phyloP scores from a whole-genome alignment of 202 grass and related monocot genomes.

The Digitaria exilis region DNA sequence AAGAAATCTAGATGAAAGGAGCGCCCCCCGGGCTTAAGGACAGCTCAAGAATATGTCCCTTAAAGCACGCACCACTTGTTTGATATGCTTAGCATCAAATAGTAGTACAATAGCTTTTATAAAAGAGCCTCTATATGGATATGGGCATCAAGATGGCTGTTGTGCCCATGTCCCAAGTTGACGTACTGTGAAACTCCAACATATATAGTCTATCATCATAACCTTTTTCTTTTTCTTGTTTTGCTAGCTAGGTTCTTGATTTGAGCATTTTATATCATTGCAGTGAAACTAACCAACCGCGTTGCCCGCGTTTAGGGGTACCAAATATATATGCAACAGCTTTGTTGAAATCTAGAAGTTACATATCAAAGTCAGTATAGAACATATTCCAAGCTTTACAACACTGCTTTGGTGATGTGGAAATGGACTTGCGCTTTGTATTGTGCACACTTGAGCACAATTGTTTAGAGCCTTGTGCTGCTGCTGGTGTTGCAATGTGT shows the following conservation, averaged over 20 bases:
- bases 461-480: constrained; percentile 31
- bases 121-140: constrained; percentile 37
- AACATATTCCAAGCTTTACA: constrained; percentile 57
- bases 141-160: constrained; percentile 47
- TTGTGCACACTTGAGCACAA: constrained; percentile 15
- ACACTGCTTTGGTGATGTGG: constrained; percentile 46
- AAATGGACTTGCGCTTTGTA: constrained; percentile 38
- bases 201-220: constrained; percentile 50
- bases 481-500: constrained; percentile 25
- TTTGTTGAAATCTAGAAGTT: constrained; percentile 43
- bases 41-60: constrained; percentile 57
- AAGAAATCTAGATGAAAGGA: constrained; percentile 55
- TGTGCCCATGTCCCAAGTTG: constrained; percentile 20
- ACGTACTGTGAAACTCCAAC: constrained; percentile 32
- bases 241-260: constrained; percentile 36
- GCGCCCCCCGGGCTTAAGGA: constrained; percentile 37
- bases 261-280: constrained; percentile 39
- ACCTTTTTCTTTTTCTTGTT: constrained; percentile 6
- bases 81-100: constrained; percentile 41
- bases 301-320: constrained; percentile 22
- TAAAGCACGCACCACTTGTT: constrained; percentile 61
- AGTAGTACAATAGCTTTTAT: constrained; percentile 31
- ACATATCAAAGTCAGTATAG: constrained; percentile 30
- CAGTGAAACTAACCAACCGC: constrained; percentile 35
- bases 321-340: constrained; percentile 3